Evolutionary conservation across 1,139 yeast genomes (phyloP).

Genomic region (Yamadazyma sp.): DNA sequence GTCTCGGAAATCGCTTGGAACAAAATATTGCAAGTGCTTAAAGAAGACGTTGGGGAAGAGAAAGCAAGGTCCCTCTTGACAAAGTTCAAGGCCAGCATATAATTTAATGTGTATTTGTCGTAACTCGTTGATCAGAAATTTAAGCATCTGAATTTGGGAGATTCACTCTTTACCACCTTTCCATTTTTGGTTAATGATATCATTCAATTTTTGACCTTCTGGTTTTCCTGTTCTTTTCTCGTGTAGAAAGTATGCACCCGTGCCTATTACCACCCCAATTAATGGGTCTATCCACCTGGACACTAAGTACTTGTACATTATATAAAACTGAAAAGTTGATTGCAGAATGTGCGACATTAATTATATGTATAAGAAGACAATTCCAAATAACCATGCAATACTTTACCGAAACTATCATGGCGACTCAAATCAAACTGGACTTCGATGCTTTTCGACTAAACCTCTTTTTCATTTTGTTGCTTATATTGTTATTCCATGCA

Average conservation of each 20-base stretch:
- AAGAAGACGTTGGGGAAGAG: conserved; percentile 26
- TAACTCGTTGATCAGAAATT: neutral
- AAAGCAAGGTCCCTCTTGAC: conserved; percentile 27
- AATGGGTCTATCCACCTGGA: conserved; percentile 54
- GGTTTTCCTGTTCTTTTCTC: conserved; percentile 56
- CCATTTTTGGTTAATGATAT: conserved; percentile 26
- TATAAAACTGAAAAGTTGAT: neutral
- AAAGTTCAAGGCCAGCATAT: conserved; percentile 30
- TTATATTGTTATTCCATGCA: conserved; percentile 56
- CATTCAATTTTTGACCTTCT: conserved; percentile 58
- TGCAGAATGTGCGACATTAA: neutral
- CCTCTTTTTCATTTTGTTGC: conserved; percentile 49
- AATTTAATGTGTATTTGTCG: conserved; percentile 1
- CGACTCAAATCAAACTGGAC: too few species aligned
- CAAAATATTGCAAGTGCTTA: conserved; percentile 28
- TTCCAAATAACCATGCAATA: too few species aligned
- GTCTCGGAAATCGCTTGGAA: conserved; percentile 31
- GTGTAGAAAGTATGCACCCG: conserved; percentile 57
- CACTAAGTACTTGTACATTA: conserved; percentile 34
- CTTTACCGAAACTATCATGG: too few species aligned
- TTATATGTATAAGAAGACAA: too few species aligned
- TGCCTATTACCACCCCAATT: conserved; percentile 59
- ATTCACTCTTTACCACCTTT: neutral
- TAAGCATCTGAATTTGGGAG: neutral
- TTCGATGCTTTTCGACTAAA: conserved; percentile 28